Conservation (phyloP, 2,329 filamentous ascomycete genomes). For the Hymenoscyphus occultus region DNA sequence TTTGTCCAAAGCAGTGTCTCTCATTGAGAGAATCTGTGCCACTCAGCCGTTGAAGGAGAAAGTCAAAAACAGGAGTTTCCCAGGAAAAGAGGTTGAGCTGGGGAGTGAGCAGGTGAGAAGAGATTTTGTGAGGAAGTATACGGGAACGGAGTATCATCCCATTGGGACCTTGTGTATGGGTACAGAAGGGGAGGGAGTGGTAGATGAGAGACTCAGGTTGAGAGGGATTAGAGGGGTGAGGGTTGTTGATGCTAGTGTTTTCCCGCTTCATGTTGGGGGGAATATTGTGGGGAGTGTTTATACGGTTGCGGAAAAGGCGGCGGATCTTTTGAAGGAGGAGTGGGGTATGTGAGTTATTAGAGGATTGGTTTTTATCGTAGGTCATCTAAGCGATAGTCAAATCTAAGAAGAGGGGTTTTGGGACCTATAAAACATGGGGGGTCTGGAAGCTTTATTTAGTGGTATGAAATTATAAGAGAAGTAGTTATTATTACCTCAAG, state of each 20-base stretch:
- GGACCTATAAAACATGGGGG: no score
- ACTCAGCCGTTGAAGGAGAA: slow-evolving; percentile 20
- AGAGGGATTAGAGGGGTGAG: slow-evolving; percentile 67
- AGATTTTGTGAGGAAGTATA: slow-evolving; percentile 16
- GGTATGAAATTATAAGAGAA: no score
- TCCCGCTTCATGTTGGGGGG: slow-evolving; percentile 78
- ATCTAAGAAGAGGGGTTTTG: no score
- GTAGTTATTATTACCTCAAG: no score
- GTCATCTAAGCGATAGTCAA: no score
- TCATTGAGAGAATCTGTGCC: slow-evolving; percentile 13
- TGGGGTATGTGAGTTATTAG: background rate
- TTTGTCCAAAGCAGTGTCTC: slow-evolving; percentile 12
- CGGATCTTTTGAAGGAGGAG: slow-evolving; percentile 62
- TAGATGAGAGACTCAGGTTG: slow-evolving; percentile 70
- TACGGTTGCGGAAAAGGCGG: slow-evolving; percentile 76
- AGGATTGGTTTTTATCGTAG: no score
- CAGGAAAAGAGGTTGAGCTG: slow-evolving; percentile 11
- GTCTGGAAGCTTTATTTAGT: no score
- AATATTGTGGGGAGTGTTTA: slow-evolving; percentile 87
- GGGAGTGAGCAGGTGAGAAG: background rate
- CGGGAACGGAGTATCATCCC: slow-evolving; percentile 61
- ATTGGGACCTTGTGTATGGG: slow-evolving; percentile 83
- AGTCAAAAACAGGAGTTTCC: slow-evolving; percentile 15
- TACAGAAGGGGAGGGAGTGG: slow-evolving; percentile 69
- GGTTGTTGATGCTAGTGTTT: slow-evolving; percentile 64